Evolutionary conservation across 345 rosid genomes (phyloP).

Genomic region (Ceriops zippeliana): DNA sequence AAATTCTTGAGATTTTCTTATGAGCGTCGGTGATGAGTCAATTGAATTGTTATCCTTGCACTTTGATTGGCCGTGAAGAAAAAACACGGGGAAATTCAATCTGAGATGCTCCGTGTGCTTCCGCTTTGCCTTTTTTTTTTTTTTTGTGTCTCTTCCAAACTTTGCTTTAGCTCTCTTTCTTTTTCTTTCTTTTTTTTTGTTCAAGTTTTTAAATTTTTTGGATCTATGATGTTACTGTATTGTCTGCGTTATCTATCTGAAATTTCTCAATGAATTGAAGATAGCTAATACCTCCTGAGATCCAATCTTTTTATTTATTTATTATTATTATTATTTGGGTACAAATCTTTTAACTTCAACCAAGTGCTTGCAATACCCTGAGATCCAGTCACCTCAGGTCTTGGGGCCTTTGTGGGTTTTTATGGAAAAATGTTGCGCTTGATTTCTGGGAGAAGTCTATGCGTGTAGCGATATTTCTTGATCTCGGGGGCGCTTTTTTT

Average conservation of each 20-base stretch:
- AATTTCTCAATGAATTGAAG: slow-evolving; percentile 27
- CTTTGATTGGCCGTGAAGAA: slow-evolving; percentile 65
- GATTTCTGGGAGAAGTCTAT: no score
- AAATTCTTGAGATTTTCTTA: background rate
- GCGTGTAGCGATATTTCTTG: no score
- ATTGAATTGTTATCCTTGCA: slow-evolving; percentile 61
- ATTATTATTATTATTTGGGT: no score
- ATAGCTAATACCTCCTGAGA: slow-evolving; percentile 30
- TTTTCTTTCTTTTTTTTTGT: background rate
- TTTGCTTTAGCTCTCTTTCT: background rate
- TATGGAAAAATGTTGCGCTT: no score
- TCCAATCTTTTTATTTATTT: slow-evolving; percentile 1
- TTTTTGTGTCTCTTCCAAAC: background rate
- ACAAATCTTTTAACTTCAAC: background rate
- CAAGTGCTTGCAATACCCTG: background rate
- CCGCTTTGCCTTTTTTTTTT: background rate
- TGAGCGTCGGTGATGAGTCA: slow-evolving; percentile 44
- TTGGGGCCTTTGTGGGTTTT: no score
- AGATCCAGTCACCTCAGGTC: background rate
- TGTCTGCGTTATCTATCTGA: slow-evolving; percentile 47
- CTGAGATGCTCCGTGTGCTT: slow-evolving; percentile 29
- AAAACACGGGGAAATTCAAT: slow-evolving; percentile 35
- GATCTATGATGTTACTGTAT: slow-evolving; percentile 32
- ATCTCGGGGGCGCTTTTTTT: no score
- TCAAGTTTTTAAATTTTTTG: background rate